A percentile compares a stretch with the other conserved stretches of the same genome.
phyloP scores from a whole-genome alignment of 805 yeast genomes.

The Saturnispora besseyi region DNA sequence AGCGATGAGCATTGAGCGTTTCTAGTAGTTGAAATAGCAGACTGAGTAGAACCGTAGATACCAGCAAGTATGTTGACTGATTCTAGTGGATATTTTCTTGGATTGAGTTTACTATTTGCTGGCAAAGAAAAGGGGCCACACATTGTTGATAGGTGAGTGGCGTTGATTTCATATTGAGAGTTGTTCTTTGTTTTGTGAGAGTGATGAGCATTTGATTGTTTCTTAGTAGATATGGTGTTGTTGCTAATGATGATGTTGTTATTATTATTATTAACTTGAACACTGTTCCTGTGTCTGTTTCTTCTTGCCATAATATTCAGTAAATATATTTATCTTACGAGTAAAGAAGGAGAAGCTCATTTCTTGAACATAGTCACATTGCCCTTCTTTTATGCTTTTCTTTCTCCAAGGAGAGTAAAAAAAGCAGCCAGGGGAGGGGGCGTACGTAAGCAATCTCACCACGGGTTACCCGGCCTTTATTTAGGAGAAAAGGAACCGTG shows the following conservation, averaged over 20 bases:
- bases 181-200: background rate
- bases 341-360: too few relatives aligned
- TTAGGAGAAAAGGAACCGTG: background rate
- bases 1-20: background rate
- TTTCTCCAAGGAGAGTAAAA: too few relatives aligned
- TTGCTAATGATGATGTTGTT: background rate
- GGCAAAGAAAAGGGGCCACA: conserved; percentile 21
- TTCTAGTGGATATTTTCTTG: background rate
- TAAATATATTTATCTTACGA: background rate
- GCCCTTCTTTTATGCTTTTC: background rate
- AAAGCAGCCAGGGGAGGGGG: background rate
- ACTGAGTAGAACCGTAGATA: background rate
- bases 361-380: too few relatives aligned
- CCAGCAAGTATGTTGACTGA: background rate
- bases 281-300: background rate
- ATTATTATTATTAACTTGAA: background rate
- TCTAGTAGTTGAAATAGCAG: background rate
- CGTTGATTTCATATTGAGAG: conserved; percentile 1
- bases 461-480: background rate
- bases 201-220: background rate
- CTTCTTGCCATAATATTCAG: background rate
- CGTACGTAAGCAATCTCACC: background rate
- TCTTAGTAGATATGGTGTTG: background rate
- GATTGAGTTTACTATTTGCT: background rate
- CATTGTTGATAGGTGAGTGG: conserved; percentile 16